Percentiles rank a stretch among this genome's conserved stretches.
Evolutionary conservation across 805 yeast species (phyloP).

Genomic region (Saturnispora sekii): DNA sequence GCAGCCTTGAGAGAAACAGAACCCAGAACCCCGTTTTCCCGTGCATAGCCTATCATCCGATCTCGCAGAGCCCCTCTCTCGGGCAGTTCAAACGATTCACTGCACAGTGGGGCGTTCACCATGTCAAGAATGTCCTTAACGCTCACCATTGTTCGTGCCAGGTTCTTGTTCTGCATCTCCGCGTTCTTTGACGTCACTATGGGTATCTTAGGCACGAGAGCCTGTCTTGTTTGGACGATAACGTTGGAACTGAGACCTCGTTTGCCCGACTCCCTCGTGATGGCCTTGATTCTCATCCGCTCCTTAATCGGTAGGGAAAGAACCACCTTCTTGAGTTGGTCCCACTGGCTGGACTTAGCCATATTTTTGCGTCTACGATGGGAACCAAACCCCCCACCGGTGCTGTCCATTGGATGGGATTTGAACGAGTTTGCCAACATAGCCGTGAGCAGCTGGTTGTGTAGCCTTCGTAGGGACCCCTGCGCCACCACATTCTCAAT

Average conservation of each 20-base stretch:
- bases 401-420: constrained; percentile 57
- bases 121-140: constrained; percentile 88
- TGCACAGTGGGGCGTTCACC: constrained; percentile 67
- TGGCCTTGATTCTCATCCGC: constrained; percentile 72
- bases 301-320: constrained; percentile 80
- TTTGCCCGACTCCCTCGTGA: constrained; percentile 76
- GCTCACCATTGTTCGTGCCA: constrained; percentile 59
- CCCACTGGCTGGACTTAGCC: constrained; percentile 62
- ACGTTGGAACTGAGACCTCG: constrained; percentile 62
- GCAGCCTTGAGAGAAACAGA: constrained; percentile 66
- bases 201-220: constrained; percentile 78
- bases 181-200: constrained; percentile 40
- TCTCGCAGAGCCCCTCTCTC: constrained; percentile 60
- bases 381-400: constrained; percentile 38
- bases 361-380: constrained; percentile 35
- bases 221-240: constrained; percentile 60
- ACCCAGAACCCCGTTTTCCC: constrained; percentile 86
- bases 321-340: constrained; percentile 73
- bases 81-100: constrained; percentile 74
- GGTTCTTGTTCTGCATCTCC: constrained; percentile 11
- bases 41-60: constrained; percentile 69
- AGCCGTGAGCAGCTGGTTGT: constrained; percentile 73
- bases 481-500: constrained; percentile 45
- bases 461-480: constrained; percentile 45
- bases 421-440: constrained; percentile 77